phyloP scores from a whole-genome alignment of 768 basidiomycete genomes.

The Psilocybe azurescens region DNA sequence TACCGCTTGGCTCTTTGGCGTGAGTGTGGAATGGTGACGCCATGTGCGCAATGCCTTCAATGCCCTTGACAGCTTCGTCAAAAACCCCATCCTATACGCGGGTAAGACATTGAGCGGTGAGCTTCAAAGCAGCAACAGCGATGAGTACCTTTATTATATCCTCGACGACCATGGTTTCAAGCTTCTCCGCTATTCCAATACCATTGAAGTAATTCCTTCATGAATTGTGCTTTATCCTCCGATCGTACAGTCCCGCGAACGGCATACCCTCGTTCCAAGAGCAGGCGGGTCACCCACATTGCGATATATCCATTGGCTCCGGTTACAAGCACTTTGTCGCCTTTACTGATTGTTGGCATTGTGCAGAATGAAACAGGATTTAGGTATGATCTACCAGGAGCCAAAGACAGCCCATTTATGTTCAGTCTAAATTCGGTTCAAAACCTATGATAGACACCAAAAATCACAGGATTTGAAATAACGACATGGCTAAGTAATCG shows the following conservation, averaged over 20 bases:
- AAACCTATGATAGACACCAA: no score
- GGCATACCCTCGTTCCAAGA: conserved; percentile 66
- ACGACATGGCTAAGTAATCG: no score
- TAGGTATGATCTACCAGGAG: no score
- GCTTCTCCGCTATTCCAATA: conserved; percentile 50
- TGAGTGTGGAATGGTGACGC: conserved; percentile 65
- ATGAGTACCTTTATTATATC: conserved; percentile 56
- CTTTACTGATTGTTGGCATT: conserved; percentile 20
- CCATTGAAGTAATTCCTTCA: conserved; percentile 63
- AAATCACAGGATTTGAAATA: no score
- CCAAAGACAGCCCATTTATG: no score
- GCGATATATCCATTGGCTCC: no score
- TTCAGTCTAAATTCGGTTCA: no score
- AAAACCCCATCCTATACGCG: conserved; percentile 68
- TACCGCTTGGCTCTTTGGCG: conserved; percentile 47
- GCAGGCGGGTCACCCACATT: conserved; percentile 52
- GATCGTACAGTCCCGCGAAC: conserved; percentile 75
- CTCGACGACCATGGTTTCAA: conserved; percentile 69
- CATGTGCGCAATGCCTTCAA: conserved; percentile 40
- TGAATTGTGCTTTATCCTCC: conserved; percentile 56
- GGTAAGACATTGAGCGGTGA: no score
- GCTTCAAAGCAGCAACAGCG: no score
- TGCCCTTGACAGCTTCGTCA: conserved; percentile 78
- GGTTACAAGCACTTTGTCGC: conserved; percentile 29
- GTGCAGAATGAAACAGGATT: no score